These are phyloP conservation scores for Dactylellina sp. DNA, from an alignment of 2,329 filamentous ascomycete genomes.

Conservation along the genomic window DNA sequence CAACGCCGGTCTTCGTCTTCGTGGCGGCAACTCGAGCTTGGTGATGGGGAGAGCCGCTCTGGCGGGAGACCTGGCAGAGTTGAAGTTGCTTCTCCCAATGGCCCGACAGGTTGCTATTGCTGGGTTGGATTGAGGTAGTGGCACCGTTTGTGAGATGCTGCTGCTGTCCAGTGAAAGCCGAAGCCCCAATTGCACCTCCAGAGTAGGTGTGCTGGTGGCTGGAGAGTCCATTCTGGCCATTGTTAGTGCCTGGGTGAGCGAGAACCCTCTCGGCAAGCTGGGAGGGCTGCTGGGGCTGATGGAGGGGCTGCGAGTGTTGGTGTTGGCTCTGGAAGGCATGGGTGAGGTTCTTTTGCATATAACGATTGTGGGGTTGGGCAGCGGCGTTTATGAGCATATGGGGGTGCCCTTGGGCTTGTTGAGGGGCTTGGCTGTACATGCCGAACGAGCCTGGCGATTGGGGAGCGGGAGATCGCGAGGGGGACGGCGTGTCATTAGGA, in stretches of 20 bases:
- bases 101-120: slow-evolving; percentile 57
- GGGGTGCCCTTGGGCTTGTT: slow-evolving; percentile 59
- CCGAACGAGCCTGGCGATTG: slow-evolving; percentile 60
- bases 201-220: slow-evolving; percentile 68
- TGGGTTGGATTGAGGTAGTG: slow-evolving; percentile 42
- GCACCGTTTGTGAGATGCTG: slow-evolving; percentile 48
- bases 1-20: slow-evolving; percentile 41
- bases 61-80: slow-evolving; percentile 77
- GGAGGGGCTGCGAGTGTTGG: slow-evolving; percentile 62
- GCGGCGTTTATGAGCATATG: slow-evolving; percentile 60
- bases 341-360: slow-evolving; percentile 59
- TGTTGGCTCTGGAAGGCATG: slow-evolving; percentile 61
- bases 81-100: slow-evolving; percentile 92
- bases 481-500: slow-evolving; percentile 68
- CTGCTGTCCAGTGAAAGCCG: slow-evolving; percentile 62
- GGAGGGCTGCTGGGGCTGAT: slow-evolving; percentile 60
- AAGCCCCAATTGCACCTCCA: slow-evolving; percentile 65
- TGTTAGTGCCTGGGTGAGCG: slow-evolving; percentile 43
- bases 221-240: slow-evolving; percentile 61
- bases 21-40: slow-evolving; percentile 64
- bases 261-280: slow-evolving; percentile 50
- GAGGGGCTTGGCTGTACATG: slow-evolving; percentile 57
- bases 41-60: slow-evolving; percentile 79
- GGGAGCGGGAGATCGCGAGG: slow-evolving; percentile 69
- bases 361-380: slow-evolving; percentile 58